phyloP scores from a whole-genome alignment of 2,329 filamentous ascomycete genomes.

The Madurella fahalii region DNA sequence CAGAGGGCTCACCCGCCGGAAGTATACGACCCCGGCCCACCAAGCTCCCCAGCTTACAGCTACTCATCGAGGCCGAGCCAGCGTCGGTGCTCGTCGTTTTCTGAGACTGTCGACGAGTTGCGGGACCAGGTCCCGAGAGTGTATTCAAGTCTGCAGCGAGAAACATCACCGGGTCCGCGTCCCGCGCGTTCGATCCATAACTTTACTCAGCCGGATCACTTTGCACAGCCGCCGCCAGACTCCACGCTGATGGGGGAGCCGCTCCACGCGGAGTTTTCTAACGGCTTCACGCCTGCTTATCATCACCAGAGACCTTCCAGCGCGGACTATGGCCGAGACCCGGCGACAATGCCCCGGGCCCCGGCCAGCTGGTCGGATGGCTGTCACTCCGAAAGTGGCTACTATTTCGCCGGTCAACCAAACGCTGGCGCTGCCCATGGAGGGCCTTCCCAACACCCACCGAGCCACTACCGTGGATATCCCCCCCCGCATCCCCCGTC shows the following conservation, averaged over 20 bases:
- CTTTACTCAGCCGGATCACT: conserved; percentile 31
- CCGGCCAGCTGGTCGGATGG: conserved; percentile 36
- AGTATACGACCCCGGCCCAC: conserved; percentile 16
- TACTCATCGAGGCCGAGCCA: conserved; percentile 48
- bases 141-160: conserved; percentile 36
- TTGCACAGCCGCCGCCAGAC: conserved; percentile 28
- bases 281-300: conserved; percentile 35
- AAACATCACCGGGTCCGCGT: conserved; percentile 30
- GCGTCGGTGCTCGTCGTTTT: conserved; percentile 43
- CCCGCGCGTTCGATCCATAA: conserved; percentile 27
- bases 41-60: conserved; percentile 45
- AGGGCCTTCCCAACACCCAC: background rate
- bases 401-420: conserved; percentile 39
- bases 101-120: conserved; percentile 40
- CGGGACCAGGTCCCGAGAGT: conserved; percentile 45
- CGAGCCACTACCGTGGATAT: background rate
- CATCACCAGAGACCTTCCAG: conserved; percentile 41
- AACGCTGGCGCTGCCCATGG: background rate
- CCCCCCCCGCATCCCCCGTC: no score
- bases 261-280: conserved; percentile 30
- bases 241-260: conserved; percentile 32
- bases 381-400: conserved; percentile 27
- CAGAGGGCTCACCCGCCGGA: conserved; percentile 35
- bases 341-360: conserved; percentile 30
- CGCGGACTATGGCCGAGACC: conserved; percentile 36